These are phyloP conservation scores for Pichia membranifaciens DNA, from an alignment of 805 yeast species.

Conservation along the genomic window DNA sequence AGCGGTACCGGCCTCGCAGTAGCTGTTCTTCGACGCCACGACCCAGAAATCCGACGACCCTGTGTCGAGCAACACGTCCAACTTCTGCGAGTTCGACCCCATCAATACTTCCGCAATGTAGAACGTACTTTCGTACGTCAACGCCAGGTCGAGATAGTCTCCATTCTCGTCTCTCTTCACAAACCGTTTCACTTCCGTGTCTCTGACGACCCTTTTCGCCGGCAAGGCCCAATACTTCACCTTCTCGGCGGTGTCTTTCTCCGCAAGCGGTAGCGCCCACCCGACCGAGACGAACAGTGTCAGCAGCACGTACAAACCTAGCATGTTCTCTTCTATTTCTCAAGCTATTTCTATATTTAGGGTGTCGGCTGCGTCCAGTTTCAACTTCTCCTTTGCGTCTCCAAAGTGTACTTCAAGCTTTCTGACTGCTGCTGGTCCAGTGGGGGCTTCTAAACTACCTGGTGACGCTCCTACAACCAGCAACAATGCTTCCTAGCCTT, in stretches of 20 bases:
- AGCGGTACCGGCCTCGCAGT: conserved; percentile 28
- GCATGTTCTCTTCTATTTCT: too few species aligned
- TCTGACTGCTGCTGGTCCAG: too few species aligned
- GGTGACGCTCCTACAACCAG: too few species aligned
- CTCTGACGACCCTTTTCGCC: conserved; percentile 14
- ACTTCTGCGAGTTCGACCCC: conserved; percentile 53
- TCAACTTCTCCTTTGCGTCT: too few species aligned
- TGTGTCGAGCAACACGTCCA: conserved; percentile 59
- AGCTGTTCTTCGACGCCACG: conserved; percentile 43
- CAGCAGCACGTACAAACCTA: too few species aligned
- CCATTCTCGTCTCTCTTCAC: conserved; percentile 8
- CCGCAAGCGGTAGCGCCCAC: neutral
- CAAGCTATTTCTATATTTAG: too few species aligned
- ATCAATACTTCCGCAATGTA: conserved; percentile 41
- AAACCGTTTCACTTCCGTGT: neutral
- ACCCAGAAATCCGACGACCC: conserved; percentile 77
- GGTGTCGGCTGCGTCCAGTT: too few species aligned
- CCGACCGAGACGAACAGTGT: too few species aligned
- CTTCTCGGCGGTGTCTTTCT: neutral
- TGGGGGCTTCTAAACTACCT: too few species aligned
- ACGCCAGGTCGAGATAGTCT: conserved; percentile 27
- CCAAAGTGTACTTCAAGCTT: too few species aligned
- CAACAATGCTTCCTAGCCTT: too few species aligned
- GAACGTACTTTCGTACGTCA: conserved; percentile 38
- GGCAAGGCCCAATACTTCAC: conserved; percentile 18